A percentile compares a stretch with the other conserved stretches of the same genome.
Conservation (phyloP, 495 filamentous ascomycete genomes). For the Achaetomiella virescens region DNA sequence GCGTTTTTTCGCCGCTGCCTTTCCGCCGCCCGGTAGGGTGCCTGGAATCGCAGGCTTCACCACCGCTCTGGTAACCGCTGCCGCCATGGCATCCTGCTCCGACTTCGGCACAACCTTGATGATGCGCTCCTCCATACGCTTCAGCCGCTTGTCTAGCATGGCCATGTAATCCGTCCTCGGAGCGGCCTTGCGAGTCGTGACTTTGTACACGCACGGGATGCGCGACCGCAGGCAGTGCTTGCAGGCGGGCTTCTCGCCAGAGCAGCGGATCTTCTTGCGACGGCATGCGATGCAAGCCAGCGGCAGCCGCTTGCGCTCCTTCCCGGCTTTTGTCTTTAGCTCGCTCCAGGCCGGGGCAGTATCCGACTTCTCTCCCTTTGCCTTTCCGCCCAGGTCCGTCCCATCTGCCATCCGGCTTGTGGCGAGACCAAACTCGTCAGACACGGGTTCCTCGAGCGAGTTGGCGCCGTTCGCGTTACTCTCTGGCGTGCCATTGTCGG, state of each 20-base stretch:
- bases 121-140: constrained; percentile 95
- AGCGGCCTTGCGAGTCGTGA: constrained; percentile 90
- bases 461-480: constrained; percentile 42
- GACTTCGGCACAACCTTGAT: constrained; percentile 93
- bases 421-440: constrained; percentile 49
- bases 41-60: constrained; percentile 74
- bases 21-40: constrained; percentile 42
- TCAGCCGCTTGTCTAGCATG: constrained; percentile 89
- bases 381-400: constrained; percentile 43
- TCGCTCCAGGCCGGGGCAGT: constrained; percentile 79
- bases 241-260: constrained; percentile 94
- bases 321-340: constrained; percentile 95
- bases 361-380: constrained; percentile 53
- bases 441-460: constrained; percentile 43
- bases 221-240: constrained; percentile 92
- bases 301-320: constrained; percentile 88
- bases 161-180: constrained; percentile 98
- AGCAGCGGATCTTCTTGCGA: constrained; percentile 96
- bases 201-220: constrained; percentile 98
- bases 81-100: constrained; percentile 51
- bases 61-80: constrained; percentile 60
- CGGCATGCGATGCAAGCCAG: constrained; percentile 94
- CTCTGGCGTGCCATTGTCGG: constrained; percentile 44
- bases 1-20: constrained; percentile 64
- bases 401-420: constrained; percentile 41